Evolutionary conservation across 2,329 filamentous ascomycete species (phyloP).

Genomic region (Aspergillus pseudonomiae): DNA sequence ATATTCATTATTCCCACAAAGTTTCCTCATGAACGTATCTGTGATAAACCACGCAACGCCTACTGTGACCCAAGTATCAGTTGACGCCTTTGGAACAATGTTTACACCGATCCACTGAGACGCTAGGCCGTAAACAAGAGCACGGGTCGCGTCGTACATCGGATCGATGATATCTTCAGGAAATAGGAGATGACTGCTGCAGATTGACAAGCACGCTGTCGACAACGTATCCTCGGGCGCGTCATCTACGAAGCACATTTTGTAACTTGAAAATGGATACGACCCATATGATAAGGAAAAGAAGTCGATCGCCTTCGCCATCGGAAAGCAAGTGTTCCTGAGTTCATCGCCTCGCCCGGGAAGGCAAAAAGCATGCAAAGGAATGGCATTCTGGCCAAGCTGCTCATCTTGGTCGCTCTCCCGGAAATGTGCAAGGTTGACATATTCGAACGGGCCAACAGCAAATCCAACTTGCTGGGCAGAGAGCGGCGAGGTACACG

Average conservation of each 20-base stretch:
- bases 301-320: constrained; percentile 85
- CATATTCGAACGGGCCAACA: constrained; percentile 90
- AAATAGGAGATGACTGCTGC: constrained; percentile 83
- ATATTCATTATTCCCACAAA: constrained; percentile 95
- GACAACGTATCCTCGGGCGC: constrained; percentile 73
- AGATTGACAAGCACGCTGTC: constrained; percentile 81
- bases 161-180: constrained; percentile 83
- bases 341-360: constrained; percentile 81
- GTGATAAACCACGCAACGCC: constrained; percentile 95
- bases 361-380: constrained; percentile 88
- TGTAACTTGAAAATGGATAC: constrained; percentile 91
- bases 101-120: constrained; percentile 95
- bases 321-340: constrained; percentile 80
- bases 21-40: constrained; percentile 83
- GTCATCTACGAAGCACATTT: constrained; percentile 93
- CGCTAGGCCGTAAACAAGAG: constrained; percentile 79
- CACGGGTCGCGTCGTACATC: constrained; percentile 78
- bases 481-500: constrained; percentile 72
- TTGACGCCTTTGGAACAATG: constrained; percentile 78
- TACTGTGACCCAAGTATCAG: constrained; percentile 85
- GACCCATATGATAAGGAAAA: constrained; percentile 86
- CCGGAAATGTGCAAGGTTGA: constrained; percentile 85
- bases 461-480: constrained; percentile 92
- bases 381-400: constrained; percentile 82
- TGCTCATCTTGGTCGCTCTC: constrained; percentile 91